A percentile compares a stretch with the other conserved stretches of the same genome.
These are phyloP conservation scores for Phytophthora idaei DNA, from an alignment of 352 stramenopile genomes.

Conservation along the genomic window DNA sequence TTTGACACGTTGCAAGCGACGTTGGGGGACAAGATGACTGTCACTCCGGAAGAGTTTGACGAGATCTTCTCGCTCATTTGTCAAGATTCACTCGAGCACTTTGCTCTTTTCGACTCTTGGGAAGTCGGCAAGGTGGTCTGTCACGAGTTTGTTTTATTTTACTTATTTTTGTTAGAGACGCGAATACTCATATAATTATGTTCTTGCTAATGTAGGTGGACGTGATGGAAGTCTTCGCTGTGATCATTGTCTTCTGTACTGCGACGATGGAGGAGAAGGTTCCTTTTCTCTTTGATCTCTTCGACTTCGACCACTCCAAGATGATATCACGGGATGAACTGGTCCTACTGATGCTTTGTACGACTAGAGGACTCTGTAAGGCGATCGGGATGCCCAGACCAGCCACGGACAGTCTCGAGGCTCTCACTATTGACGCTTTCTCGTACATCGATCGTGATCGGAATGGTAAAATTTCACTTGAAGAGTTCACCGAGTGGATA, in stretches of 20 bases:
- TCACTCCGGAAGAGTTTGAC: conserved; percentile 76
- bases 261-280: conserved; percentile 68
- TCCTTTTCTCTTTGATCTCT: conserved; percentile 76
- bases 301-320: conserved; percentile 80
- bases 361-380: conserved; percentile 75
- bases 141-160: not conserved
- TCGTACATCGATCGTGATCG: conserved; percentile 57
- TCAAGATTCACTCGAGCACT: conserved; percentile 70
- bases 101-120: conserved; percentile 71
- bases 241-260: conserved; percentile 78
- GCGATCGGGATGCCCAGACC: conserved; percentile 64
- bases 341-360: conserved; percentile 75
- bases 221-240: conserved; percentile 76
- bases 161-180: too few relatives aligned
- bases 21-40: conserved; percentile 77
- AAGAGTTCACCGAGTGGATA: conserved; percentile 66
- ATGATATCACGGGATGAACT: conserved; percentile 72
- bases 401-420: conserved; percentile 54
- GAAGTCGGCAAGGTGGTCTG: conserved; percentile 55
- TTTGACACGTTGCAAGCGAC: conserved; percentile 67
- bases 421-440: conserved; percentile 57
- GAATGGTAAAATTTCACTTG: conserved; percentile 63
- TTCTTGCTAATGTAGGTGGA: conserved; percentile 47
- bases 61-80: conserved; percentile 82
- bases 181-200: too few relatives aligned